Evolutionary conservation across 1,284 basidiomycete species (phyloP), one percentile per base, ranked within the genome.

Genomic region (Irpex sp.): DNA sequence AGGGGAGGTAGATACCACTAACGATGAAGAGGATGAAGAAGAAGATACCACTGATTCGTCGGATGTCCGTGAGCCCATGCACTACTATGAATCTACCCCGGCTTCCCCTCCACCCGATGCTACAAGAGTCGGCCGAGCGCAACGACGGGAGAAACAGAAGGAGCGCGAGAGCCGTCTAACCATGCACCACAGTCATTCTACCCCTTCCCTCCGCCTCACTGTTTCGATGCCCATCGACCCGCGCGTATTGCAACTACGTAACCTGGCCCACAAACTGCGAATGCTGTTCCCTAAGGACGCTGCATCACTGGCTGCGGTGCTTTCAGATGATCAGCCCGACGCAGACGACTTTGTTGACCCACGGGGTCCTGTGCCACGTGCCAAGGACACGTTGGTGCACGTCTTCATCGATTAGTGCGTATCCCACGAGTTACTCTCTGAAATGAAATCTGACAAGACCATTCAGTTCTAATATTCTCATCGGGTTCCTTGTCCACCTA

Each of bases 371-470:
- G 72, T 73, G n/a, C 78, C 80, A 13, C 69, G 69, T 46, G 69
- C 78, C 31, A 79, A 78, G 49, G 87, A 90, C 68, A 82, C 84
- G 9, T 73, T 88, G 66, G 84, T 92, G 53, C 92, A 95, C 76
- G 84, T 95, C 67, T 95, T 94, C 74, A 83, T 95, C 65, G 93
- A 95, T 74, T 91, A 95, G 91, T 94, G 69, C 54, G 69, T 75
- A 61, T 6, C 58, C 21, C 58, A 37, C 46, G 17, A 46, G 8
- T 56, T 19, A 31, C 49, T 57, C 46, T 54, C 39, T 59, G 46
- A 9, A 53, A 58, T 33, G 49, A 61, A 8, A 62, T 33, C 47
- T 59, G 26, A 60, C 59, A 56, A 58, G 61, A 62, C 60, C 56
- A 19, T 56, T 17, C 67, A 93, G 91, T 69, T 94, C 92, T 5